phyloP scores from a whole-genome alignment of 306 rosid genomes.

The Acacia melanoxylon region DNA sequence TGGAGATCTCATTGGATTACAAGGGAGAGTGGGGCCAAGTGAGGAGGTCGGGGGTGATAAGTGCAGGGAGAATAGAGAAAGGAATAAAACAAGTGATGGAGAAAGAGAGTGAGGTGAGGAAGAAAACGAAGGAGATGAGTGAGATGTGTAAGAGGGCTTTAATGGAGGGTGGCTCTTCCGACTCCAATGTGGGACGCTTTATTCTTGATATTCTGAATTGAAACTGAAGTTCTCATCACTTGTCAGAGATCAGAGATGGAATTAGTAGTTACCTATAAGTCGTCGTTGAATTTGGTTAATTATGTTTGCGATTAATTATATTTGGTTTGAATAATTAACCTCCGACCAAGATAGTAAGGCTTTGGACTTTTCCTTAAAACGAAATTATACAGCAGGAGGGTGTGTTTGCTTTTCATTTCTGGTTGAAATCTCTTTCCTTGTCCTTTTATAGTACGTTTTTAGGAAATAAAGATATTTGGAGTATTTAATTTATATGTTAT shows the following conservation, averaged over 20 bases:
- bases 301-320: too few species aligned
- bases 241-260: too few species aligned
- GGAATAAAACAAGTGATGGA: not conserved
- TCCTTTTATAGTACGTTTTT: too few species aligned
- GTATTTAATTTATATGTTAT: too few species aligned
- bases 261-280: too few species aligned
- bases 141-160: not conserved
- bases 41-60: not conserved
- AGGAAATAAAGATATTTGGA: too few species aligned
- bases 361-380: not conserved
- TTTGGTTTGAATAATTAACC: not conserved
- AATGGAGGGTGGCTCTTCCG: not conserved
- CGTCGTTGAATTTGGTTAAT: too few species aligned
- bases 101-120: not conserved
- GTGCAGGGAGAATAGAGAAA: not conserved
- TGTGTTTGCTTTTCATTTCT: too few species aligned
- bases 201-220: not conserved
- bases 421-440: too few species aligned
- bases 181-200: not conserved
- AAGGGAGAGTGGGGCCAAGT: not conserved
- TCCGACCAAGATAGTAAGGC: not conserved
- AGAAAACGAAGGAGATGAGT: not conserved
- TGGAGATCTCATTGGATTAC: slow-evolving; percentile 2
- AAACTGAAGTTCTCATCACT: too few species aligned
- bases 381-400: too few species aligned